phyloP scores from a whole-genome alignment of 768 basidiomycete species.

The Podaxis sp. region DNA sequence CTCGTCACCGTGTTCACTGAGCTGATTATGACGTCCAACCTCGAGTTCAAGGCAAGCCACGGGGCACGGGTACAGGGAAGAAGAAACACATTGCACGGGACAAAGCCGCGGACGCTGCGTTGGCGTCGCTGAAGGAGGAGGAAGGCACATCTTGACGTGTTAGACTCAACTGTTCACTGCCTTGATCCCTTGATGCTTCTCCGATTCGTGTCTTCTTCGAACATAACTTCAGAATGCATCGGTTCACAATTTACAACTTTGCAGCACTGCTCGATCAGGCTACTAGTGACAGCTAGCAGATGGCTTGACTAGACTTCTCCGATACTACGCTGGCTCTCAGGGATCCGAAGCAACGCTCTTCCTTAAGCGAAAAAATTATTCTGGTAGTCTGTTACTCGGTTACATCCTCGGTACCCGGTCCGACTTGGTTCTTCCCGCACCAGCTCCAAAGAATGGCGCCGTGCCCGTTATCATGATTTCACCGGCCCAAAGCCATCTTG shows the following conservation, averaged over 20 bases:
- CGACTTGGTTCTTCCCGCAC: constrained; percentile 4
- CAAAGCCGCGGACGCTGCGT: constrained; percentile 46
- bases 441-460: not conserved
- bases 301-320: not conserved
- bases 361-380: not conserved
- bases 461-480: not conserved
- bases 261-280: not conserved
- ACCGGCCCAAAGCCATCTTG: not conserved
- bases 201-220: constrained; percentile 1
- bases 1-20: constrained; percentile 4
- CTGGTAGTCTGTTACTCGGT: constrained; percentile 5
- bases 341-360: not conserved
- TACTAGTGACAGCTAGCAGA: not conserved
- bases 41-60: constrained; percentile 50
- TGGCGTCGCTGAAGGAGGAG: constrained; percentile 33
- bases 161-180: not conserved
- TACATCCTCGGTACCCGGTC: constrained; percentile 7
- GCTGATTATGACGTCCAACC: constrained; percentile 15
- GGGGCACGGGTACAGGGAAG: constrained; percentile 48
- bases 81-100: constrained; percentile 52
- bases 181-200: constrained; percentile 9
- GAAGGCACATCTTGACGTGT: constrained; percentile 1
- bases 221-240: not conserved
- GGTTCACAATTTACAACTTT: not conserved
- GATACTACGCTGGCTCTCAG: not conserved